These are phyloP conservation scores for Xylaria sp. DNA, from an alignment of 495 filamentous ascomycete genomes.

Conservation along the genomic window DNA sequence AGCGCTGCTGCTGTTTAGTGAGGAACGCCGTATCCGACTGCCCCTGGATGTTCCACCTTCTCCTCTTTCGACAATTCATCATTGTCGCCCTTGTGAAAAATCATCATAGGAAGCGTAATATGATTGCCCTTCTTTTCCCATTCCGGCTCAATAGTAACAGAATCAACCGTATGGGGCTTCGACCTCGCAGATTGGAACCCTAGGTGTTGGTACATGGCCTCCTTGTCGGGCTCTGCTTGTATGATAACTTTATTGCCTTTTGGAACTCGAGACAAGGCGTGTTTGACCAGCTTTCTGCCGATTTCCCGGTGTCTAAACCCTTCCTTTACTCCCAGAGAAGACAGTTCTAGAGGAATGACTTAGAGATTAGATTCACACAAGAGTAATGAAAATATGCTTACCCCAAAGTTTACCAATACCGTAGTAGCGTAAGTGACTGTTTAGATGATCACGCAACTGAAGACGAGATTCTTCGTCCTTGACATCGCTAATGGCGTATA, in stretches of 20 bases:
- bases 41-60: background rate
- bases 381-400: background rate
- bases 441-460: background rate
- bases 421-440: background rate
- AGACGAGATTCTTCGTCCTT: background rate
- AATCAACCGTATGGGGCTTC: background rate
- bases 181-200: constrained; percentile 4
- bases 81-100: constrained; percentile 1
- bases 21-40: background rate
- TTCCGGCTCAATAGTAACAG: background rate
- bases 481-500: background rate
- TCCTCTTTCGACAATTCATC: background rate
- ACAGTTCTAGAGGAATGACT: background rate
- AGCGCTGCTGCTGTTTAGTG: background rate
- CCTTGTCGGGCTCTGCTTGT: background rate
- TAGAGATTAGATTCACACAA: background rate
- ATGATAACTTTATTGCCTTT: background rate
- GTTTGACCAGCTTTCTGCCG: constrained; percentile 7
- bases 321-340: constrained; percentile 6
- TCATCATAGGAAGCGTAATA: background rate
- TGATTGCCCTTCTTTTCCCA: background rate
- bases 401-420: constrained; percentile 1
- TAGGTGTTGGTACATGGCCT: constrained; percentile 5
- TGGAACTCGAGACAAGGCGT: constrained; percentile 13
- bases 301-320: constrained; percentile 3